These are phyloP conservation scores for Carex parvula DNA, from an alignment of 176 grass and related monocot species.

Conservation along the genomic window DNA sequence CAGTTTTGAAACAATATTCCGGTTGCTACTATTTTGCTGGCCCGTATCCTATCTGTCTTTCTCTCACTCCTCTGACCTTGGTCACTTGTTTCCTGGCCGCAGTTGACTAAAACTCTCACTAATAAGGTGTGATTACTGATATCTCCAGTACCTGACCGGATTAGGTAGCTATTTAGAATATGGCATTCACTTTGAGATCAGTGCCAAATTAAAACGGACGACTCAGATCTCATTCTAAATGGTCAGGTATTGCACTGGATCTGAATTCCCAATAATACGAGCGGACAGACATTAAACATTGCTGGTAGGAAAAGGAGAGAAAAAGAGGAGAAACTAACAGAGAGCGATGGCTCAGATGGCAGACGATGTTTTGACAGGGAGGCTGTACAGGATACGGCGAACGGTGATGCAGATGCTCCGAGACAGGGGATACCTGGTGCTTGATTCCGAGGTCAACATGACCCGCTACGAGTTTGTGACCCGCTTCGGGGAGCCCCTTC, in stretches of 20 bases:
- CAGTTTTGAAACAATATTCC: no score
- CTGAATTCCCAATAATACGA: neutral
- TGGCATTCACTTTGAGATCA: no score
- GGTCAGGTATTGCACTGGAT: no score
- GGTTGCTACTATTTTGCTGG: neutral
- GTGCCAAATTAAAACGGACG: no score
- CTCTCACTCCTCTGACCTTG: neutral
- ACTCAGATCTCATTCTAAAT: no score
- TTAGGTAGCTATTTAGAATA: no score
- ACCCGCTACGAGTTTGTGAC: slow-evolving; percentile 57
- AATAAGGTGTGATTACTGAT: no score
- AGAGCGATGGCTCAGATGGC: slow-evolving; percentile 39
- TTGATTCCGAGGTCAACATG: slow-evolving; percentile 74
- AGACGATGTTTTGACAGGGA: slow-evolving; percentile 47
- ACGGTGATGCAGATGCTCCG: slow-evolving; percentile 98
- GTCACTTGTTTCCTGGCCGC: no score
- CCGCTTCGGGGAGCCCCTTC: slow-evolving; percentile 76
- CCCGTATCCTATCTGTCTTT: no score
- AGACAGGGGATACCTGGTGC: slow-evolving; percentile 81
- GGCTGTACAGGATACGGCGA: slow-evolving; percentile 61
- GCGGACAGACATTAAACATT: neutral
- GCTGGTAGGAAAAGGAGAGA: neutral
- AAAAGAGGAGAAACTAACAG: neutral
- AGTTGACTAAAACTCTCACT: no score
- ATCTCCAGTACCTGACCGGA: no score